Conservation (phyloP, 1,139 yeast species). For the Martiniozyma asiatica region DNA sequence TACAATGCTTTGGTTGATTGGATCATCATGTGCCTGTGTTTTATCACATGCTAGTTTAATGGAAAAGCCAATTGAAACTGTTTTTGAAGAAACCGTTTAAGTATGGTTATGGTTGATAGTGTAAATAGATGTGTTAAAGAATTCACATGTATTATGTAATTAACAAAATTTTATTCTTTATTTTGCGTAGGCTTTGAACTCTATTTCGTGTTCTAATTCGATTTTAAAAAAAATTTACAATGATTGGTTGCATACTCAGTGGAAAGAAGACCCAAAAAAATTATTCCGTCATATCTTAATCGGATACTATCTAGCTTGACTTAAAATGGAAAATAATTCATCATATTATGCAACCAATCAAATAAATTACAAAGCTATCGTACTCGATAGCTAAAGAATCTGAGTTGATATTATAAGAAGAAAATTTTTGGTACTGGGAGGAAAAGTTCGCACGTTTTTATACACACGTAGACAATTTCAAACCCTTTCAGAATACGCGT, state of each 20-base stretch:
- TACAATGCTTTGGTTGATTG: conserved; percentile 92
- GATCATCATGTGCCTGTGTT: conserved; percentile 81
- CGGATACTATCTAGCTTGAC: conserved; percentile 29
- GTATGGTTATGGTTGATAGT: conserved; percentile 4
- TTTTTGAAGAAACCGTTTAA: conserved; percentile 78
- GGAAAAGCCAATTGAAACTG: conserved; percentile 97
- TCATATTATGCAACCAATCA: conserved; percentile 17
- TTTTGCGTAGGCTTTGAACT: neutral
- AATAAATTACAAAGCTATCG: no score
- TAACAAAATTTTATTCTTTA: neutral
- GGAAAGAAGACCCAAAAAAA: conserved; percentile 25
- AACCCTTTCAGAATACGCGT: no score
- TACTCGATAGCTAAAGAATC: no score
- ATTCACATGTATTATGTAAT: neutral
- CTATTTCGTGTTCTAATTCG: neutral
- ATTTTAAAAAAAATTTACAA: neutral
- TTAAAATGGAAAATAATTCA: conserved; percentile 19
- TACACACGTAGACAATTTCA: no score
- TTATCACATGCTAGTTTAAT: conserved; percentile 85
- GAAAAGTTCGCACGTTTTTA: no score
- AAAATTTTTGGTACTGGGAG: no score
- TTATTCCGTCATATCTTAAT: conserved; percentile 20
- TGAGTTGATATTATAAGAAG: no score
- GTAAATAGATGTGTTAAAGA: neutral
- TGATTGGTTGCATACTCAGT: conserved; percentile 8